These are phyloP conservation scores for Pseudonitzschia pungens DNA, from an alignment of 108 stramenopile genomes.

Conservation along the genomic window DNA sequence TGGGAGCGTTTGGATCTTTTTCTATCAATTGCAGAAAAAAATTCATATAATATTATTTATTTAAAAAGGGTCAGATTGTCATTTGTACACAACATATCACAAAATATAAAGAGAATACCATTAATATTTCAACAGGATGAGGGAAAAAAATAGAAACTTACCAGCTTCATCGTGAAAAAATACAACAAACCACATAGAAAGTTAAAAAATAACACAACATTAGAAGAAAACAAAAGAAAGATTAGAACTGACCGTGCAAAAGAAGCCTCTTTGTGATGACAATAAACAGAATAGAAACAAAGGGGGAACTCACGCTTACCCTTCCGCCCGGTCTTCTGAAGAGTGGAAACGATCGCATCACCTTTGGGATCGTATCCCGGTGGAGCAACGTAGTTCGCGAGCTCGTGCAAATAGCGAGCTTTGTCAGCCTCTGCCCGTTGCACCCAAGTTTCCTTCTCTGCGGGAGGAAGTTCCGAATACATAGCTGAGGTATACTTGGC, in stretches of 20 bases:
- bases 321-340: conserved; percentile 42
- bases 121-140: too few relatives aligned
- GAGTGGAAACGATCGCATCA: conserved; percentile 61
- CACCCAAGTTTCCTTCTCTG: conserved; percentile 80
- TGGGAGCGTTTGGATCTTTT: conserved; percentile 88
- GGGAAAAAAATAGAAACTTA: neutral
- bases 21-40: neutral
- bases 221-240: neutral
- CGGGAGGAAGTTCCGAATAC: conserved; percentile 76
- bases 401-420: conserved; percentile 75
- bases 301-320: conserved; percentile 35
- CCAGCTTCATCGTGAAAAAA: neutral
- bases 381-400: conserved; percentile 57
- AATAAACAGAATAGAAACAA: neutral
- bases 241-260: too few relatives aligned
- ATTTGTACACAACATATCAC: too few relatives aligned
- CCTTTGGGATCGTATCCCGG: conserved; percentile 85
- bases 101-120: too few relatives aligned
- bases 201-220: neutral
- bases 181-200: neutral
- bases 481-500: conserved; percentile 86
- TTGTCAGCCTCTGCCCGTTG: conserved; percentile 82
- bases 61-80: too few relatives aligned
- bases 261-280: too few relatives aligned
- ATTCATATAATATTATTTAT: too few relatives aligned